Evolutionary conservation across 257 asterid species (phyloP).

Genomic region (Euphrasia confusa): DNA sequence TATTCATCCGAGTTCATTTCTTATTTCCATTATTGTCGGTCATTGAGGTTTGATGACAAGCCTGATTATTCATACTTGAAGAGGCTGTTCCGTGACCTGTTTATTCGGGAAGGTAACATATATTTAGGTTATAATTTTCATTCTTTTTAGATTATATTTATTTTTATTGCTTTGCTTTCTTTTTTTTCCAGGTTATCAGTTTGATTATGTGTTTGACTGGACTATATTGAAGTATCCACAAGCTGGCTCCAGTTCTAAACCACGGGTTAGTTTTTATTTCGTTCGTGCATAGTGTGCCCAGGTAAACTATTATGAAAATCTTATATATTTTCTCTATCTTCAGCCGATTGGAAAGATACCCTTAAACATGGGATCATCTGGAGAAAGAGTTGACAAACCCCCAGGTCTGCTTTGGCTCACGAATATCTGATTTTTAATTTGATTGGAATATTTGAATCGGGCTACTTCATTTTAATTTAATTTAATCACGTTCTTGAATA

Average conservation of each 20-base stretch:
- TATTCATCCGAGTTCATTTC: slow-evolving; percentile 89
- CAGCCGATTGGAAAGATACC: slow-evolving; percentile 66
- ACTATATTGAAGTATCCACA: slow-evolving; percentile 89
- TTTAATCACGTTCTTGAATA: background rate
- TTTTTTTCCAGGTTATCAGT: slow-evolving; percentile 64
- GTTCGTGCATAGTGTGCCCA: background rate
- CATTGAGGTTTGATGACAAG: slow-evolving; percentile 85
- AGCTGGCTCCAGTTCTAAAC: slow-evolving; percentile 71
- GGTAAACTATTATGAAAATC: slow-evolving; percentile 6
- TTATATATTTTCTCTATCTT: slow-evolving; percentile 26
- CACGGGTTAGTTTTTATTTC: slow-evolving; percentile 40
- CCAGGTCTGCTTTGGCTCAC: slow-evolving; percentile 45
- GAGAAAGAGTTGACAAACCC: slow-evolving; percentile 57
- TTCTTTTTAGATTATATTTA: slow-evolving; percentile 1
- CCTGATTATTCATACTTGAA: slow-evolving; percentile 96
- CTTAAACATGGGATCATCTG: slow-evolving; percentile 55
- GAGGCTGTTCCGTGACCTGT: slow-evolving; percentile 89
- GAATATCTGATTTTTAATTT: slow-evolving; percentile 2
- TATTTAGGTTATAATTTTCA: background rate
- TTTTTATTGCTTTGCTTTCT: background rate
- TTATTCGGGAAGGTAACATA: slow-evolving; percentile 77
- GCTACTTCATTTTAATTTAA: background rate
- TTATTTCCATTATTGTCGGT: slow-evolving; percentile 87
- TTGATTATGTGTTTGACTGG: slow-evolving; percentile 96
- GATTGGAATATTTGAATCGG: background rate